These are phyloP conservation scores for Gautieria morchelliformis DNA, from an alignment of 768 basidiomycete species.

Conservation along the genomic window DNA sequence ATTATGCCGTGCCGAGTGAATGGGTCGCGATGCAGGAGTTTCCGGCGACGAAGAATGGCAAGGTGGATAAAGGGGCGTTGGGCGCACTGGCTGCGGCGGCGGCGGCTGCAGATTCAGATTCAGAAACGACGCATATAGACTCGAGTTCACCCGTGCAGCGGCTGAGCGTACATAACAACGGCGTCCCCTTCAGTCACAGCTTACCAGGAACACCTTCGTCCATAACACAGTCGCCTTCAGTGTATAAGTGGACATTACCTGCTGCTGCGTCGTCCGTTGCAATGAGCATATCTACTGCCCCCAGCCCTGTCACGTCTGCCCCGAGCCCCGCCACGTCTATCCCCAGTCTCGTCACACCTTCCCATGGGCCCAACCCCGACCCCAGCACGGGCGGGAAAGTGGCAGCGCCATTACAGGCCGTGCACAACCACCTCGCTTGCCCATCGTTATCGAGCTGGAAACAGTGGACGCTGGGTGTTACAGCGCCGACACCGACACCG, in stretches of 20 bases:
- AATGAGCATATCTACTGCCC: too few relatives aligned
- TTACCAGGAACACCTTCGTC: background rate
- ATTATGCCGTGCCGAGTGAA: constrained; percentile 14
- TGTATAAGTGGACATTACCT: background rate
- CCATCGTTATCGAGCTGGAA: too few relatives aligned
- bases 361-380: too few relatives aligned
- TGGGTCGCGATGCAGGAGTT: constrained; percentile 11
- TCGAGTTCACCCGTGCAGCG: background rate
- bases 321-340: too few relatives aligned
- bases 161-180: background rate
- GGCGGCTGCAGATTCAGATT: background rate
- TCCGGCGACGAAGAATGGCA: constrained; percentile 13
- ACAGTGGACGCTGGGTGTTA: too few relatives aligned
- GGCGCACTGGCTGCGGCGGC: constrained; percentile 1
- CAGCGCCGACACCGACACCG: too few relatives aligned
- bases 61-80: constrained; percentile 13
- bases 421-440: too few relatives aligned
- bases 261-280: too few relatives aligned
- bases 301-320: too few relatives aligned
- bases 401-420: too few relatives aligned
- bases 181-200: background rate
- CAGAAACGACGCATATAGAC: background rate
- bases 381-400: too few relatives aligned
- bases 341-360: too few relatives aligned
- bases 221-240: background rate